Percentiles rank a stretch among this genome's conserved stretches.
Evolutionary conservation across 192 early-diverging fungal genomes (phyloP).

Genomic region (Entrophospora sp.): DNA sequence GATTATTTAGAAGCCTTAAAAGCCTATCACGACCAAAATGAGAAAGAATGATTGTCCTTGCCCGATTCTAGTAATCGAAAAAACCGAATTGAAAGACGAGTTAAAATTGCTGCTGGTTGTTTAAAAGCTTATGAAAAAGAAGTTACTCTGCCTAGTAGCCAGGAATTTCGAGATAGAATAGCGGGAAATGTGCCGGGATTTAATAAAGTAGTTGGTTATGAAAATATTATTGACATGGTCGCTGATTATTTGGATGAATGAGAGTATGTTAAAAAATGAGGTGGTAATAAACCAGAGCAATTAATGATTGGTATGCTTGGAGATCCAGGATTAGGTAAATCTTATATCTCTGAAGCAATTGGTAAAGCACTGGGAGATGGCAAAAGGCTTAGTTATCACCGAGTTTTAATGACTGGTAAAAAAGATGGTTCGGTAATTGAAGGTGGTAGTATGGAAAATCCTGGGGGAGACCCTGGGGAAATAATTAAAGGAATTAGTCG

Average conservation of each 20-base stretch:
- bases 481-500: slow-evolving; percentile 3
- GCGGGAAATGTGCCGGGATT: neutral
- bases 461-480: neutral
- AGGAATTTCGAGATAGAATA: neutral
- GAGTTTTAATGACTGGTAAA: slow-evolving; percentile 3
- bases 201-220: slow-evolving; percentile 3
- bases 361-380: slow-evolving; percentile 2
- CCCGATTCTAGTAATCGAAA: slow-evolving; percentile 7
- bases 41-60: neutral
- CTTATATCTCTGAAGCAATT: slow-evolving; percentile 13
- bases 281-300: slow-evolving; percentile 5
- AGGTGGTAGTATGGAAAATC: neutral
- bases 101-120: neutral
- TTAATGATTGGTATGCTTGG: slow-evolving; percentile 10
- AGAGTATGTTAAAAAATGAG: slow-evolving; percentile 4
- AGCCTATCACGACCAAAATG: slow-evolving; percentile 4
- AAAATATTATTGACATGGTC: neutral
- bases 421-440: neutral
- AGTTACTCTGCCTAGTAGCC: neutral
- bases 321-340: slow-evolving; percentile 7
- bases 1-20: slow-evolving; percentile 13
- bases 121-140: slow-evolving; percentile 12
- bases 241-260: slow-evolving; percentile 5
- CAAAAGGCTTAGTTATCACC: no score
- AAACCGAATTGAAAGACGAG: neutral